Evolutionary conservation across 2,329 filamentous ascomycete genomes (phyloP).

Genomic region (Pyricularia sp.): DNA sequence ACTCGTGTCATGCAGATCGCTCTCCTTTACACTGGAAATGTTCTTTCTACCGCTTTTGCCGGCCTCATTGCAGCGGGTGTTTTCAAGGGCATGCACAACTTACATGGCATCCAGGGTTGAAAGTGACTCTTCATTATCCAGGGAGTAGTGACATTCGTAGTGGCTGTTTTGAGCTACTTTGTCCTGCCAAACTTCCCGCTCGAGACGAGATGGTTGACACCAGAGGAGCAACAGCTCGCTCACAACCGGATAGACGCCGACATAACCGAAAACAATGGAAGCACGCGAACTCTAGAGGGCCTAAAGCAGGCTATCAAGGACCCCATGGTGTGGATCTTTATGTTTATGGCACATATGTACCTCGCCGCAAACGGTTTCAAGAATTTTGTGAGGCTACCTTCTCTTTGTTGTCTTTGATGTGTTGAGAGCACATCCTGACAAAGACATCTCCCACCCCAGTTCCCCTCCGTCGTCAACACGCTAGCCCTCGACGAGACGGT

Average conservation of each 20-base stretch:
- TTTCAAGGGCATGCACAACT: conserved; percentile 52
- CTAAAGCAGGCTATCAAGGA: conserved; percentile 13
- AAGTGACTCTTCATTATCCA: conserved; percentile 69
- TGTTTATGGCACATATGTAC: conserved; percentile 9
- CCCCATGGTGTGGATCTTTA: conserved; percentile 17
- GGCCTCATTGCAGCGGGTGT: conserved; percentile 58
- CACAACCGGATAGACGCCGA: background rate
- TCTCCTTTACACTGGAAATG: conserved; percentile 56
- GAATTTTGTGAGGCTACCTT: conserved; percentile 7
- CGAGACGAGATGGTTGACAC: conserved; percentile 2
- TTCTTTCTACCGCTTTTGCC: conserved; percentile 65
- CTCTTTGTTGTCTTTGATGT: background rate
- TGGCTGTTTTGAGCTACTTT: conserved; percentile 48
- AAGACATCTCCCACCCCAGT: background rate
- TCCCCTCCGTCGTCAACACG: conserved; percentile 25
- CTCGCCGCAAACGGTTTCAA: conserved; percentile 16
- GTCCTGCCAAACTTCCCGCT: conserved; percentile 58
- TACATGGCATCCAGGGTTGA: conserved; percentile 42
- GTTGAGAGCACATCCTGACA: conserved; percentile 14
- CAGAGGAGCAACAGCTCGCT: background rate
- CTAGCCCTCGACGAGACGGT: conserved; percentile 31
- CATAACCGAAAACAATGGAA: background rate
- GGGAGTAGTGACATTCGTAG: conserved; percentile 51
- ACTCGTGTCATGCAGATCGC: background rate
- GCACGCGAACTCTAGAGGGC: background rate